Evolutionary conservation across 441 rosid species (phyloP).

Genomic region (Croton laevigatus): DNA sequence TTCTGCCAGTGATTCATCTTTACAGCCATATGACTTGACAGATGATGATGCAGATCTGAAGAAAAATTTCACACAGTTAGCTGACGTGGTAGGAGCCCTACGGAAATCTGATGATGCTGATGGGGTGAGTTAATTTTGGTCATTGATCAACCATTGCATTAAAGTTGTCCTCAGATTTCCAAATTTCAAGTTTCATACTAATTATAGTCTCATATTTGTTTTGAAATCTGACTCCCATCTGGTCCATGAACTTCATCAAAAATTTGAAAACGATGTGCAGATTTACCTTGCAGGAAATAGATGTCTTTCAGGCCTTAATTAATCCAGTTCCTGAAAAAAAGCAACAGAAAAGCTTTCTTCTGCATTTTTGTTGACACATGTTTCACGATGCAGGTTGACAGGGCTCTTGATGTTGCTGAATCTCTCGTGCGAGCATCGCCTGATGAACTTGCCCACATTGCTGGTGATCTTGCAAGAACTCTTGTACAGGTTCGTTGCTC

Average conservation of each 20-base stretch:
- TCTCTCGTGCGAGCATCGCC: conserved; percentile 94
- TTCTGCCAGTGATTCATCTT: conserved; percentile 66
- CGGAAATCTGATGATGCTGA: conserved; percentile 88
- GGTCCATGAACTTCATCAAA: neutral
- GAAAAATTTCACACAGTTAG: conserved; percentile 68
- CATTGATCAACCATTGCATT: conserved; percentile 12
- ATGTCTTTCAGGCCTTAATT: conserved; percentile 9
- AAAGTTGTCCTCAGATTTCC: conserved; percentile 3
- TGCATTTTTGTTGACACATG: neutral
- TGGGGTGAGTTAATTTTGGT: conserved; percentile 62
- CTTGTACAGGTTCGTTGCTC: conserved; percentile 93
- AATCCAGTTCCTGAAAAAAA: conserved; percentile 1
- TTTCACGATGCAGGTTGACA: conserved; percentile 63
- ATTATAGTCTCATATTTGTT: conserved; percentile 12
- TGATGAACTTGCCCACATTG: conserved; percentile 79
- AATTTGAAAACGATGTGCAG: neutral
- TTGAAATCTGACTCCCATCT: neutral
- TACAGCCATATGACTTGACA: conserved; percentile 89
- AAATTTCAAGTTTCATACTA: conserved; percentile 14
- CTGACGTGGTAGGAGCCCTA: conserved; percentile 91
- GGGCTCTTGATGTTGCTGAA: conserved; percentile 82
- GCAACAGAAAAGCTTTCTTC: conserved; percentile 10
- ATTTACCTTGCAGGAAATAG: conserved; percentile 4
- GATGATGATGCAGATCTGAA: conserved; percentile 83
- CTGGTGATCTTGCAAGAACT: conserved; percentile 75